These are phyloP conservation scores for Vicia faba DNA, from an alignment of 306 rosid species.

Conservation along the genomic window DNA sequence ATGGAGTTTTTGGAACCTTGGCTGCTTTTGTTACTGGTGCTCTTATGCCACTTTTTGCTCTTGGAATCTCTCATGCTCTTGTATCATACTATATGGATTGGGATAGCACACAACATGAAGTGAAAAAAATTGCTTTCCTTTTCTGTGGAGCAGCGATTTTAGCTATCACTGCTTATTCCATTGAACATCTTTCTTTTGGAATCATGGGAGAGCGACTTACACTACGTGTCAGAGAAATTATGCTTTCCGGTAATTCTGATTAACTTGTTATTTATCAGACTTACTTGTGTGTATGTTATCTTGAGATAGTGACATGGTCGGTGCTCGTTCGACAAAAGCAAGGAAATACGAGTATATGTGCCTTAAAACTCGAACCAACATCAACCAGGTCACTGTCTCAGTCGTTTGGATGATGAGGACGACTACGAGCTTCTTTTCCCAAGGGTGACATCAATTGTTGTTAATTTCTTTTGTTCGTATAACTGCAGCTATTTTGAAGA, in stretches of 20 bases:
- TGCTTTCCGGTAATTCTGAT: conserved; percentile 68
- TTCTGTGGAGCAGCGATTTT: conserved; percentile 69
- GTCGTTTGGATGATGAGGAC: too few relatives aligned
- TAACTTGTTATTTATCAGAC: background rate
- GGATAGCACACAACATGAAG: conserved; percentile 69
- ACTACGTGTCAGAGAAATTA: conserved; percentile 72
- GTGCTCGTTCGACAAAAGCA: background rate
- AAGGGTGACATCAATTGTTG: too few relatives aligned
- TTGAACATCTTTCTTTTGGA: conserved; percentile 80
- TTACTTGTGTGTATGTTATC: background rate
- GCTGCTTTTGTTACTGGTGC: conserved; percentile 85
- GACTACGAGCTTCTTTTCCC: too few relatives aligned
- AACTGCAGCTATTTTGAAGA: conserved; percentile 77
- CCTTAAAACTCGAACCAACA: background rate
- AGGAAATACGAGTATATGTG: background rate
- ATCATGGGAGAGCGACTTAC: conserved; percentile 93
- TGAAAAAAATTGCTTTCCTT: conserved; percentile 69
- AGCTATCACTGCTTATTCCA: conserved; percentile 67
- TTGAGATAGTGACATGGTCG: background rate
- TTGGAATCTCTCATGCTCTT: conserved; percentile 90
- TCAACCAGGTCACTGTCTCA: background rate
- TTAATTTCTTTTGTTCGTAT: background rate
- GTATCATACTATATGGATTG: conserved; percentile 89
- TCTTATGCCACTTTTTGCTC: conserved; percentile 92
- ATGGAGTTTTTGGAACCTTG: conserved; percentile 70